Evolutionary conservation across 306 rosid species (phyloP), one percentile per base, ranked within the genome.

Genomic region (Cucurbita ficifolia): DNA sequence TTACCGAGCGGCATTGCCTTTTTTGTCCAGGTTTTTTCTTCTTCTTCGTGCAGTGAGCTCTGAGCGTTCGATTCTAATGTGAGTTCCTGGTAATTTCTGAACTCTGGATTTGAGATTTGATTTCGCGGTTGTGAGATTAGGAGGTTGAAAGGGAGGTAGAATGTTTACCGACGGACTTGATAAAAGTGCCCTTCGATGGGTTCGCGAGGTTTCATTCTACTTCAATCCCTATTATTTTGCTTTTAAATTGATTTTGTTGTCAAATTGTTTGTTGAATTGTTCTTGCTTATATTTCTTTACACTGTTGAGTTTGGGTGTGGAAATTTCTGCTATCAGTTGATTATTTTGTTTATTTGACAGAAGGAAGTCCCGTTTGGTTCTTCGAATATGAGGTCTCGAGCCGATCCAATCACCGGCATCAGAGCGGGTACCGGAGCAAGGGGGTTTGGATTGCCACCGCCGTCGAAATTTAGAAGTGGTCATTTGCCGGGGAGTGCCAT

Each of bases 101-200:
- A 14, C 19, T 45, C 6, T 13, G 53, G 42, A 68, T 17, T 45
- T 46, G 13, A 12, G 56, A 68, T 68, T 68, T 48, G 56, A 12
- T 68, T 68, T 24, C 48, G 36, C 6, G 6, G 39, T 46, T 45
- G 5, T 8, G 14, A 11, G 56, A 45, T 22, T 13, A 13, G 35
- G 73, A 22, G n/a, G 22, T 16, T 40, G 52, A 61, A 38, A 14
- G 40, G 42, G 29, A 21, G 73, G 18, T 55, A 78, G 56, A 2
- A 90, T 94, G 99, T 91, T 94, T 80, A 94, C 99, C 2, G 82
- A 90, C 77, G 99, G 99, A 10, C 95, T 89, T 14, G 97, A 94
- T 82, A 86, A 68, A 52, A 90, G 86, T 73, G 96, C 92, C 39
- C 85, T 90, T 81, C 87, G 96, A 39, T 94, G 99, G 99, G 96